Base-by-base conservation (phyloP, 306 rosid genomes). In the Vigna angularis region DNA sequence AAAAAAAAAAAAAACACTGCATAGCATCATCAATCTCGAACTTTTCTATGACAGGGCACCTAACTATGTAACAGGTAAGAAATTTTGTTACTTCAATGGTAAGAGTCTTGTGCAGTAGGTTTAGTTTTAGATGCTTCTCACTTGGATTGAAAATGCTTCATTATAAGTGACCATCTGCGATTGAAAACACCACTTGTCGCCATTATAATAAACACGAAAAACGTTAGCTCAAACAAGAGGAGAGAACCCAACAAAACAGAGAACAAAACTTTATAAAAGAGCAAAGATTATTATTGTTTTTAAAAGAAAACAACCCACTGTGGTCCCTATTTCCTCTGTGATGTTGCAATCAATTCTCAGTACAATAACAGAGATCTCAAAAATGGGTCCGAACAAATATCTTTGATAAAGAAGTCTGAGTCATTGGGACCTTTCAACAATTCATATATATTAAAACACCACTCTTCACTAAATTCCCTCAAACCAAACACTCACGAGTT, bases 291-390 rank as follows among this genome's bases (percentile, higher is more conserved):
- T 61, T 70, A 32, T 61, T 55, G 49, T 59, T 67, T 77, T 66
- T 11, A 30, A 50, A 55, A 30, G 22, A 22, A 76, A 76, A 32
- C 56, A 72, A 74, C 26, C 64, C 26, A 77, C 3, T 4, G 86
- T 82, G 88, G 88, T 85, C 88, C 88, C 83, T 56, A 64, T 70
- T 75, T 44, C n/a, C 38, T 45, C 40, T 85, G 88, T 56, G 82
- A 79, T 65, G 84, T 85, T 53, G 58, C 86, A 24, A 79, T 85
- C 86, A 74, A 38, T 83, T 50, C 74, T 38, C 22, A 77, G 82
- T 75, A 85, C 88, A 70, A 79, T 20, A 75, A 66, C 76, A 85
- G 84, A 70, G 82, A 78, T 78, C 79, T 85, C 82, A 82, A 82
- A 76, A 70, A 68, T 63, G 81, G 84, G 77, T 75, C 79, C 86